Percentiles rank a stretch among this genome's conserved stretches.
phyloP scores from a whole-genome alignment of 148 eudicot species.

The Suaeda aralocaspica region DNA sequence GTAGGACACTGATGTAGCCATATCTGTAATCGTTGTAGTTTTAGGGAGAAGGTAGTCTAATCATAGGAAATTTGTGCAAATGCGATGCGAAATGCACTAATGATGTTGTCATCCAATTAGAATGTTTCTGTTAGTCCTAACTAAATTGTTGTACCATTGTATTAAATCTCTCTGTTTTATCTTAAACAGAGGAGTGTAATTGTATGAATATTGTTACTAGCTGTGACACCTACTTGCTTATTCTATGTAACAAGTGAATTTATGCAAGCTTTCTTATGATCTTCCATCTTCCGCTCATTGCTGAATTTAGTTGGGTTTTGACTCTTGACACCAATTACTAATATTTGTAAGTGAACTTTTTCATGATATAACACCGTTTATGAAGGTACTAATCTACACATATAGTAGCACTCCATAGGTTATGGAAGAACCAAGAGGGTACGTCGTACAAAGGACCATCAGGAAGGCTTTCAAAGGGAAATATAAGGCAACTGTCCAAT shows the following conservation, averaged over 20 bases:
- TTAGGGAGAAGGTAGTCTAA: neutral
- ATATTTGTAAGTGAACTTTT: no score
- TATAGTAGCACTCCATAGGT: no score
- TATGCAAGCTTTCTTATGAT: conserved; percentile 9
- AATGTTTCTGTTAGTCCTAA: conserved; percentile 14
- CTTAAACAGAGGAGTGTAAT: conserved; percentile 4
- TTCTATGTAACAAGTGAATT: neutral
- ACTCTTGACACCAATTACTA: no score
- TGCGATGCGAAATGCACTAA: conserved; percentile 4
- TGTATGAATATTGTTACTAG: conserved; percentile 6
- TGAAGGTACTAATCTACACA: no score
- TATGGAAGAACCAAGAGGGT: no score
- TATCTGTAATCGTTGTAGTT: conserved; percentile 15
- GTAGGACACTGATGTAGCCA: conserved; percentile 16
- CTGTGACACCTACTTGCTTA: neutral
- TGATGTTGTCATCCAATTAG: conserved; percentile 31
- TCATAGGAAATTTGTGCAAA: conserved; percentile 5
- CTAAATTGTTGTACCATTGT: no score
- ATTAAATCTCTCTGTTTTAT: neutral
- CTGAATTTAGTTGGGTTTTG: neutral
- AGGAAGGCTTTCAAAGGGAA: no score
- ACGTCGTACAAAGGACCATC: no score
- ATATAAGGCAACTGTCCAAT: no score
- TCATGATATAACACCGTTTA: no score
- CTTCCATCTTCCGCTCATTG: conserved; percentile 5